Percentiles rank a stretch among this genome's conserved stretches.
phyloP scores from a whole-genome alignment of 495 filamentous ascomycete genomes.

The Terfezia claveryi region DNA sequence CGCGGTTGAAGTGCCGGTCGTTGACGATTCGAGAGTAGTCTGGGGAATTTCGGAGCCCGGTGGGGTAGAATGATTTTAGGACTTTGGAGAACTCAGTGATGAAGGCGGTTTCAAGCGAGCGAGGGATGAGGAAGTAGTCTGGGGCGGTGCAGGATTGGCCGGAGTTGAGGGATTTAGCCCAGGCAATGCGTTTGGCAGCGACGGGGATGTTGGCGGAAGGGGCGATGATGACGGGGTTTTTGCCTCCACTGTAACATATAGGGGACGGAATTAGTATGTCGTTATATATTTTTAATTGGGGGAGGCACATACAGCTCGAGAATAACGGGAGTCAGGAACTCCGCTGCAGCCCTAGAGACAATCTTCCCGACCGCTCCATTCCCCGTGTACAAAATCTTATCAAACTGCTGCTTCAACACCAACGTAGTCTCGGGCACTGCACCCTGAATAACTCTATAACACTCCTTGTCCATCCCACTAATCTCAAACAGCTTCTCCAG shows the following conservation, averaged over 20 bases:
- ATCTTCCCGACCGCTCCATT: conserved; percentile 55
- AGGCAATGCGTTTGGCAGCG: conserved; percentile 65
- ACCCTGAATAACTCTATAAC: conserved; percentile 63
- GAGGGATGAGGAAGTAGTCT: conserved; percentile 72
- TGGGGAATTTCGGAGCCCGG: conserved; percentile 45
- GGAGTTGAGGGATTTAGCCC: conserved; percentile 66
- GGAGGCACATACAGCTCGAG: conserved; percentile 38
- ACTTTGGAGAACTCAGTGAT: conserved; percentile 49
- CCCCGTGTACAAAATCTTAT: conserved; percentile 95
- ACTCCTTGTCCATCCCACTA: conserved; percentile 49
- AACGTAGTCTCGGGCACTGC: conserved; percentile 56
- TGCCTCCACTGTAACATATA: conserved; percentile 32
- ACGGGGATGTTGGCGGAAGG: conserved; percentile 56
- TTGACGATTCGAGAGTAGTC: conserved; percentile 70
- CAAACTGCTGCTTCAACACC: conserved; percentile 73
- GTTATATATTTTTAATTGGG: too few relatives aligned
- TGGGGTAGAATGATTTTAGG: conserved; percentile 61
- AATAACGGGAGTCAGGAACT: conserved; percentile 68
- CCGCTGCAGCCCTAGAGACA: conserved; percentile 77
- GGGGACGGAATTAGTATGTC: too few relatives aligned
- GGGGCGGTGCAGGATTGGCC: conserved; percentile 73
- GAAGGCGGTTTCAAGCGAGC: conserved; percentile 44
- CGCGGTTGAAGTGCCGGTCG: conserved; percentile 49
- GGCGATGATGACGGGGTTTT: conserved; percentile 75
- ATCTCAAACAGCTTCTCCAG: conserved; percentile 50